Evolutionary conservation across 352 stramenopile species (phyloP).

Genomic region (Globisporangium heterothallicum): DNA sequence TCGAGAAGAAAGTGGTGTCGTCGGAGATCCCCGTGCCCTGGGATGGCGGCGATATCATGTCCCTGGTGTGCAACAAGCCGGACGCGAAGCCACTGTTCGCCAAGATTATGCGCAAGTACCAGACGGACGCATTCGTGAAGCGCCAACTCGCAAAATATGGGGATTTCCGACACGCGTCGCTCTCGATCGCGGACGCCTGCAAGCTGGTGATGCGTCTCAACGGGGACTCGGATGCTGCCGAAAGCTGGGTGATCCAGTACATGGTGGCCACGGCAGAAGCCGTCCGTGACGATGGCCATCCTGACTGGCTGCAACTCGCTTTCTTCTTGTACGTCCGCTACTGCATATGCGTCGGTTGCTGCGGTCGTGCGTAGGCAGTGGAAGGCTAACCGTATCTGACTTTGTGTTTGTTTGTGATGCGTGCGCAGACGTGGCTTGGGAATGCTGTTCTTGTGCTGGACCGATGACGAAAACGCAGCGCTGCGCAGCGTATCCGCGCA

Average conservation of each 20-base stretch:
- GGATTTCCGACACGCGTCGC: constrained; percentile 39
- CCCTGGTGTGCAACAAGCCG: constrained; percentile 69
- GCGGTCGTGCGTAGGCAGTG: no score
- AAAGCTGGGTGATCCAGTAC: constrained; percentile 66
- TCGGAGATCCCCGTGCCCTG: constrained; percentile 54
- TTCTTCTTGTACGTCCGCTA: constrained; percentile 51
- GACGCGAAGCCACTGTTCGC: constrained; percentile 41
- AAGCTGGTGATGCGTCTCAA: constrained; percentile 55
- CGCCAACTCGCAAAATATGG: constrained; percentile 41
- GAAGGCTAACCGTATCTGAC: neutral
- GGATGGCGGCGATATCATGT: constrained; percentile 66
- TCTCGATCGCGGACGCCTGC: constrained; percentile 60
- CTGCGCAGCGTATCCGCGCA: constrained; percentile 64
- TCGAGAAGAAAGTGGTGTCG: constrained; percentile 30
- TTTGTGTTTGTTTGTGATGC: neutral
- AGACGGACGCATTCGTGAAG: constrained; percentile 50
- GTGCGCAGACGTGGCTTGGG: constrained; percentile 44
- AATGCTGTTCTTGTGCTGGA: constrained; percentile 75
- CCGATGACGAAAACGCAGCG: constrained; percentile 54
- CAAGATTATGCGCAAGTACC: constrained; percentile 74
- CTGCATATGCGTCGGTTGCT: neutral
- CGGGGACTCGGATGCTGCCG: constrained; percentile 32
- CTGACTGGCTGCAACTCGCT: constrained; percentile 75
- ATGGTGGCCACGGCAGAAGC: constrained; percentile 62
- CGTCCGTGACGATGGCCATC: constrained; percentile 60